Conservation (phyloP, 148 eudicot genomes). For the Nepenthes gracilis region DNA sequence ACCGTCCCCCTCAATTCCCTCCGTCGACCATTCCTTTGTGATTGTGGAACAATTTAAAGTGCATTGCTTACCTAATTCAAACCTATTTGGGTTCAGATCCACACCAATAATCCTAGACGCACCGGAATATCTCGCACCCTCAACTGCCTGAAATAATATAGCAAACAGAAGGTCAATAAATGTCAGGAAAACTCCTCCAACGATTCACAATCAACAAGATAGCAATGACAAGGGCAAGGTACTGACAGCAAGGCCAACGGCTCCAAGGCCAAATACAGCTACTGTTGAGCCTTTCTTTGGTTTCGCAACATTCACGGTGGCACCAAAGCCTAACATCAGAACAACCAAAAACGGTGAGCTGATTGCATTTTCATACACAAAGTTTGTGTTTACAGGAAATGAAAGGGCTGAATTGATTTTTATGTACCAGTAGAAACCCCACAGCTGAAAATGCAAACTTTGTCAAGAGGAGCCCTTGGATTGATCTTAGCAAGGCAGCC, state of each 20-base stretch:
- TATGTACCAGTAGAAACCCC: constrained; percentile 60
- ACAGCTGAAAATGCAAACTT: constrained; percentile 72
- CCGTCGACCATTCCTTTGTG: too few relatives aligned
- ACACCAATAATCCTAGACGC: constrained; percentile 55
- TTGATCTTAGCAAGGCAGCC: constrained; percentile 65
- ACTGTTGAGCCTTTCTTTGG: constrained; percentile 65
- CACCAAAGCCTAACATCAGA: constrained; percentile 43
- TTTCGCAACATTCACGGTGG: constrained; percentile 72
- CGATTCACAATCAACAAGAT: neutral
- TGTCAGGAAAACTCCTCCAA: neutral
- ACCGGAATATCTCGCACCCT: constrained; percentile 51
- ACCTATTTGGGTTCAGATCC: constrained; percentile 28
- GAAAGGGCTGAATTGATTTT: neutral
- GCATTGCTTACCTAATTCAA: constrained; percentile 19
- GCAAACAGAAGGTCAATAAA: neutral
- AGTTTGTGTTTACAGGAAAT: neutral
- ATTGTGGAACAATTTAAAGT: neutral
- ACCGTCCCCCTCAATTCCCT: too few relatives aligned
- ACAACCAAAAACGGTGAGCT: neutral
- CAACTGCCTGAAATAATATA: constrained; percentile 29
- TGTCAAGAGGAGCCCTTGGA: constrained; percentile 70
- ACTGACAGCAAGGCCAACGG: constrained; percentile 75
- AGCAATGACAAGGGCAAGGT: neutral
- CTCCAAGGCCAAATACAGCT: constrained; percentile 68
- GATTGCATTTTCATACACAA: neutral